Conservation (phyloP, 768 basidiomycete species). For the Suillus subluteus region DNA sequence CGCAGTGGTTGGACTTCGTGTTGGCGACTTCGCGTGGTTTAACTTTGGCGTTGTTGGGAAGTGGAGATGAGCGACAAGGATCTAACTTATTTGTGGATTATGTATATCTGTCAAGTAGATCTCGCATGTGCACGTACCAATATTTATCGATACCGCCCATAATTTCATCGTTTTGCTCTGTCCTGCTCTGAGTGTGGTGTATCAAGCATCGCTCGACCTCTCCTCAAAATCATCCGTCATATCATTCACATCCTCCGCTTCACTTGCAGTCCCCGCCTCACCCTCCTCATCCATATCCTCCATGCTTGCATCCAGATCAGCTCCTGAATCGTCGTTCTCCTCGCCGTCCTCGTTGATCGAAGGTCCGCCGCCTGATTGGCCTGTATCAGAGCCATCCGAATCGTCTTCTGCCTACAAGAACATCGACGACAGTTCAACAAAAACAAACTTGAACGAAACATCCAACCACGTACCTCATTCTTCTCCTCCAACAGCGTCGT, state of each 20-base stretch:
- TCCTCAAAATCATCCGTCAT: background rate
- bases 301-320: conserved; percentile 40
- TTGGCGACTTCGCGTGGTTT: background rate
- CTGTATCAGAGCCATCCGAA: conserved; percentile 37
- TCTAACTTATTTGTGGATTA: conserved; percentile 21
- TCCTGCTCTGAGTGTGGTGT: background rate
- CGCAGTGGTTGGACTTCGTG: background rate
- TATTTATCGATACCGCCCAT: conserved; percentile 11
- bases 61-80: conserved; percentile 17
- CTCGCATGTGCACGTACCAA: background rate
- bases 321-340: conserved; percentile 44
- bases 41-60: conserved; percentile 7
- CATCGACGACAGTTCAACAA: background rate
- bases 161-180: background rate
- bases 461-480: conserved; percentile 62
- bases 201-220: background rate
- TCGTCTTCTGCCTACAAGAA: conserved; percentile 38
- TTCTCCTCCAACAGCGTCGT: conserved; percentile 83
- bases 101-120: conserved; percentile 16
- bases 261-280: background rate
- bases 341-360: conserved; percentile 34
- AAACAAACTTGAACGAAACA: background rate
- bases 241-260: conserved; percentile 3
- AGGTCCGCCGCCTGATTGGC: conserved; percentile 34
- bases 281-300: conserved; percentile 46